Conservation (phyloP, 2,329 filamentous ascomycete species). For the Ceratocystis colombiana region DNA sequence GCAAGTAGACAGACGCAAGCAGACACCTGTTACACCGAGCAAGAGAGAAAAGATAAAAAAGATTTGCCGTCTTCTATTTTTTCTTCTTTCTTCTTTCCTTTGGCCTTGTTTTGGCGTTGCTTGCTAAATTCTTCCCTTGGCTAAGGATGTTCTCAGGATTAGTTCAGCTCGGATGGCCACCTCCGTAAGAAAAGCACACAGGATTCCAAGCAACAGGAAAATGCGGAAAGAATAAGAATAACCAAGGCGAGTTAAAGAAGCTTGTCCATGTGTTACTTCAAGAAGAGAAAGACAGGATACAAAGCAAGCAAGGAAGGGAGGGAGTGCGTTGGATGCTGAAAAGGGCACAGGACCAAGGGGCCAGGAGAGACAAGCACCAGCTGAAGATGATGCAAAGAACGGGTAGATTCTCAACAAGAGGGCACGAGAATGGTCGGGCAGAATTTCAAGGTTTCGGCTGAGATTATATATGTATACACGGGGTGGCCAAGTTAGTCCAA, state of each 20-base stretch:
- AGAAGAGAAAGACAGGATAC: neutral
- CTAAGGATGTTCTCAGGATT: conserved; percentile 13
- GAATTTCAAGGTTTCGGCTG: neutral
- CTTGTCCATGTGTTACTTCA: conserved; percentile 7
- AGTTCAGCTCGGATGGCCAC: conserved; percentile 12
- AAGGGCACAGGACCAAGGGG: neutral
- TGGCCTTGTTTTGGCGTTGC: neutral
- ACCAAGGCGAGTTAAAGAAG: neutral
- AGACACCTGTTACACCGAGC: neutral
- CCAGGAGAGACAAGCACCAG: neutral
- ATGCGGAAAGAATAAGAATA: neutral
- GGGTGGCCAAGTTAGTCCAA: neutral
- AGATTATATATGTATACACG: conserved; percentile 3
- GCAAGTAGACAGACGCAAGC: neutral
- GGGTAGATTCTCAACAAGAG: neutral
- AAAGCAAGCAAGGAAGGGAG: neutral
- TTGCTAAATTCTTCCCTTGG: conserved; percentile 5
- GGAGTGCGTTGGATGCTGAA: neutral
- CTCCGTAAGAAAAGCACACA: conserved; percentile 9
- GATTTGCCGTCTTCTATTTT: neutral
- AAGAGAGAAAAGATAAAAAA: neutral
- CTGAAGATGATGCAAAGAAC: neutral
- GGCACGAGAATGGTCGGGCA: neutral
- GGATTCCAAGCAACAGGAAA: conserved; percentile 1
- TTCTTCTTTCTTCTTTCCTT: neutral